These are phyloP conservation scores for Helotiales sp. DNA, from an alignment of 2,329 filamentous ascomycete species.

Conservation along the genomic window DNA sequence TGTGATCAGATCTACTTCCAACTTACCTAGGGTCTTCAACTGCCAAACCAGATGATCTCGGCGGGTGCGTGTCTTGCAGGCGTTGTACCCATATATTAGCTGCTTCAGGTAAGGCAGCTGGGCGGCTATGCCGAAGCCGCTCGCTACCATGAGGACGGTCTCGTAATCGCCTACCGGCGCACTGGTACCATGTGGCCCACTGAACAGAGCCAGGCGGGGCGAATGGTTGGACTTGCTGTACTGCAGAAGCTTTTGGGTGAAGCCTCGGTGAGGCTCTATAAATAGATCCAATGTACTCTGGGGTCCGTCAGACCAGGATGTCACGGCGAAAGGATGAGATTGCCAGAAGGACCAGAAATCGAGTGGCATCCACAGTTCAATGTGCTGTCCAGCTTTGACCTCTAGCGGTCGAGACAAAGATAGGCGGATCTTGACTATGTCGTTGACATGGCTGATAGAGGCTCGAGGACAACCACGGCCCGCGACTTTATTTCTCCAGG, in stretches of 20 bases:
- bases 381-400: constrained; percentile 20
- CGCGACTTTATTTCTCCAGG: constrained; percentile 20
- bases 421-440: constrained; percentile 11
- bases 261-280: constrained; percentile 27
- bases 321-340: constrained; percentile 33
- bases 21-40: constrained; percentile 18
- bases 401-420: constrained; percentile 19
- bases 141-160: constrained; percentile 21
- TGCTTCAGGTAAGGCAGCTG: constrained; percentile 12
- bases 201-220: constrained; percentile 16
- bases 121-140: constrained; percentile 16
- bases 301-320: constrained; percentile 26
- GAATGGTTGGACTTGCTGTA: constrained; percentile 5
- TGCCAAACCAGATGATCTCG: constrained; percentile 21
- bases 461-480: background rate
- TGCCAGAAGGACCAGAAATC: constrained; percentile 27
- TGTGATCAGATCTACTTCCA: too few relatives aligned
- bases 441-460: constrained; percentile 7
- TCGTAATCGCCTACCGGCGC: constrained; percentile 16
- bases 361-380: constrained; percentile 16
- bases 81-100: constrained; percentile 15
- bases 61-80: constrained; percentile 16
- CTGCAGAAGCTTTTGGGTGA: constrained; percentile 20
- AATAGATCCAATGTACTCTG: constrained; percentile 35
- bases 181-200: constrained; percentile 12